These are phyloP conservation scores for Irpex rosettiformis DNA, from an alignment of 1,284 basidiomycete species.

Conservation along the genomic window DNA sequence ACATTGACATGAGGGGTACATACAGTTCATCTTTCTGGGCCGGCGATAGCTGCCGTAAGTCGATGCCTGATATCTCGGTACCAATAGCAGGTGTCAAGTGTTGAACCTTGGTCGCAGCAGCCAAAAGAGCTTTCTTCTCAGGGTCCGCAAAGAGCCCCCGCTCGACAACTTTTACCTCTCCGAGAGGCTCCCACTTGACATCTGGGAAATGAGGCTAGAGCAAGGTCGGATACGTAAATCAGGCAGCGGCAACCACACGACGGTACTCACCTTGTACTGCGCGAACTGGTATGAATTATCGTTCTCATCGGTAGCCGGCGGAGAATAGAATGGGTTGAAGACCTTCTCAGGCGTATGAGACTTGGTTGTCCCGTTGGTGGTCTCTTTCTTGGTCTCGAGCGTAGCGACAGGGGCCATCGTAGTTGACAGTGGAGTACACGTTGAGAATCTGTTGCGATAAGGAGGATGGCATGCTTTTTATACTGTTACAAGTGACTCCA, in stretches of 20 bases:
- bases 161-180: slow-evolving; percentile 56
- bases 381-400: slow-evolving; percentile 23
- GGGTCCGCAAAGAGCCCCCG: slow-evolving; percentile 61
- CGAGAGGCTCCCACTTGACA: slow-evolving; percentile 61
- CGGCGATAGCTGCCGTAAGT: slow-evolving; percentile 55
- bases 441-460: not conserved
- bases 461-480: slow-evolving; percentile 5
- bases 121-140: slow-evolving; percentile 51
- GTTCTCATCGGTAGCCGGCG: slow-evolving; percentile 42
- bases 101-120: slow-evolving; percentile 55
- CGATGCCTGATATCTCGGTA: slow-evolving; percentile 61
- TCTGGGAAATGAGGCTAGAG: slow-evolving; percentile 62
- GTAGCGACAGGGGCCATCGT: slow-evolving; percentile 46
- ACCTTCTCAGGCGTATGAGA: slow-evolving; percentile 23
- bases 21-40: slow-evolving; percentile 68
- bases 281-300: slow-evolving; percentile 49
- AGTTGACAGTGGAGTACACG: not conserved
- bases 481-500: slow-evolving; percentile 4
- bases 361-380: slow-evolving; percentile 9
- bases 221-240: slow-evolving; percentile 2
- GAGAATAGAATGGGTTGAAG: slow-evolving; percentile 69
- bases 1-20: slow-evolving; percentile 18
- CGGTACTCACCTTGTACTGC: slow-evolving; percentile 53
- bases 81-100: slow-evolving; percentile 63
- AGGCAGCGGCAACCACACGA: not conserved